These are phyloP conservation scores for Pouteria glomerata DNA, from an alignment of 148 eudicot species.

Conservation along the genomic window DNA sequence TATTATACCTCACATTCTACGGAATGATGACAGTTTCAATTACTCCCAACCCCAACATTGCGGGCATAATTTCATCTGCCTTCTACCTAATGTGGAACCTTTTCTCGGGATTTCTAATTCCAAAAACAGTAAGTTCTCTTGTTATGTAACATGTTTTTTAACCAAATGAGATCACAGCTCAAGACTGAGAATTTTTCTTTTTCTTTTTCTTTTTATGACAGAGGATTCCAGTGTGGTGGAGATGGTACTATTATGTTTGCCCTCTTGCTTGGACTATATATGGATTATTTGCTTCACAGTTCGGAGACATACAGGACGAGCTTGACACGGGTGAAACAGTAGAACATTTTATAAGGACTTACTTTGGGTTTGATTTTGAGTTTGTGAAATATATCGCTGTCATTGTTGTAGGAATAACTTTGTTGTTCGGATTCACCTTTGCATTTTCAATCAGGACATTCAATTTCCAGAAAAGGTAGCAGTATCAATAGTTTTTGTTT, in stretches of 20 bases:
- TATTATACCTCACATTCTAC: slow-evolving; percentile 34
- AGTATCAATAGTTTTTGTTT: background rate
- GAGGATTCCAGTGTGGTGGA: slow-evolving; percentile 52
- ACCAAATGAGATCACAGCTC: background rate
- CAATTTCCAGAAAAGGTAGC: slow-evolving; percentile 42
- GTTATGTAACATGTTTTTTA: background rate
- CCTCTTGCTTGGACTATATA: slow-evolving; percentile 34
- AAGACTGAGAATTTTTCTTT: background rate
- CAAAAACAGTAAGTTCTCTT: slow-evolving; percentile 32
- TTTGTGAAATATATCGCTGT: slow-evolving; percentile 28
- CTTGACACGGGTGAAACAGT: slow-evolving; percentile 15
- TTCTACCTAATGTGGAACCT: slow-evolving; percentile 41
- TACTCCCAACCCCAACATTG: slow-evolving; percentile 35
- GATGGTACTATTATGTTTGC: slow-evolving; percentile 36
- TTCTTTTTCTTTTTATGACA: slow-evolving; percentile 8
- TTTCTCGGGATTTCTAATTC: slow-evolving; percentile 44
- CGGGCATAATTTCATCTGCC: slow-evolving; percentile 25
- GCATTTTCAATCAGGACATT: slow-evolving; percentile 32
- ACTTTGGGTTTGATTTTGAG: slow-evolving; percentile 29
- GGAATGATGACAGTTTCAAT: slow-evolving; percentile 53
- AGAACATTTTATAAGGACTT: slow-evolving; percentile 10
- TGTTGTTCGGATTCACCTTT: slow-evolving; percentile 33
- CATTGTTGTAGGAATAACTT: slow-evolving; percentile 16
- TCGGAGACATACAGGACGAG: slow-evolving; percentile 17
- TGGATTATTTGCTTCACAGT: slow-evolving; percentile 38